Evolutionary conservation across 768 basidiomycete genomes (phyloP), one percentile per base, ranked within the genome.

Genomic region (Lactarius akahatsu): DNA sequence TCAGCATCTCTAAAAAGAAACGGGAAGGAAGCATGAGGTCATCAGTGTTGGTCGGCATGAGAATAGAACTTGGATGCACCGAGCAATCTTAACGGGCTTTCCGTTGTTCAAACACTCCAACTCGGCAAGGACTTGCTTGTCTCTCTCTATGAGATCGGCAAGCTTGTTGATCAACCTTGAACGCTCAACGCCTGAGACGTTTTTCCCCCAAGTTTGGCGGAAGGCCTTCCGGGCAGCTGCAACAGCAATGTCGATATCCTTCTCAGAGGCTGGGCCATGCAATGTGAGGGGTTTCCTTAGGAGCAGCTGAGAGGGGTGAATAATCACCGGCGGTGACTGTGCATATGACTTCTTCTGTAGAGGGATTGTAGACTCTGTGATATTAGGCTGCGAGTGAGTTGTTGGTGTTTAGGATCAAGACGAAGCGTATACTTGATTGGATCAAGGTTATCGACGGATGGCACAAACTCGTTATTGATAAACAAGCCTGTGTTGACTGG

Each of bases 101-200:
- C 95, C 96, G 73, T 94, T 95, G 79, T 98, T 94, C 66, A 96
- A 79, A 54, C 86, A 77, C 76, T 96, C 94, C 56, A 96, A 80
- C 73, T 91, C 91, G 18, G 90, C 92, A 23, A 97, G 85, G 69
- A 87, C 84, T 76, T 95, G 81, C 30, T 86, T 80, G 74, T 96
- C 89, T 69, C 89, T 82, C 76, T 96, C 95, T 60, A 96, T 93
- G 70, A 97, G 83, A 74, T 94, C 92, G 23, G 94, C 94, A 30
- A 96, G 85, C 75, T 88, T 92, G 80, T 91, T 87, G 59, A 97
- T 78, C 62, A 95, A 80, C 69, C 86, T 85, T 26, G 92, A 87
- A 54, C 96, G 83, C 77, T 93, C 88, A 66, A 87, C 85, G 32
- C 91, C 89, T n/a, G 90, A 87, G 63, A 91, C 85, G 72, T 94